Base-by-base conservation (phyloP, 805 yeast genomes). In the Kodamaea kaohsiungensis region DNA sequence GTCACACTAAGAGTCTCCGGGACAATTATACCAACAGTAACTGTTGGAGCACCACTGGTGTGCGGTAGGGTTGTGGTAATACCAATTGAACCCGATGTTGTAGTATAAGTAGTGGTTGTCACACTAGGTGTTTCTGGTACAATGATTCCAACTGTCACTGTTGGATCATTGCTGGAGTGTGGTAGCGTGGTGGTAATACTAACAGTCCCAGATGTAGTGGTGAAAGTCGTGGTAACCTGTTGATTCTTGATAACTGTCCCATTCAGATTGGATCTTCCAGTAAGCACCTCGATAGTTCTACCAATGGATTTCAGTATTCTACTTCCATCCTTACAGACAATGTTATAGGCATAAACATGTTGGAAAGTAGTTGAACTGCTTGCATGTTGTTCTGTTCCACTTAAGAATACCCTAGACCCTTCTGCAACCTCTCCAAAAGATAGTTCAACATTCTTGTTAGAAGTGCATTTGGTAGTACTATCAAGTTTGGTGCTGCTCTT, bases 351-450 rank as follows among this genome's bases (percentile, higher is more conserved):
- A 35, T 53, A 59, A 15, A 42, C 39, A 38, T 59, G 59, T 8
- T 49, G 53, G 4, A 59, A 55, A 8, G 48, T 17, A 17, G 22
- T 42, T 1, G 48, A 22, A 13, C 39, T 45, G 3, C 27, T 7
- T 1, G 61, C 55, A 46, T 54, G 56, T 9, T n/a, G 37, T 43
- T 55, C 55, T 37, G 55, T 39, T 2, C 63, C 65, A 30, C 57
- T 48, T 16, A 61, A 25, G 45, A 61, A 62, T 4, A 56, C 56
- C 46, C 63, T 52, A 12, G 27, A 37, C 0, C 60, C 59, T 9
- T 15, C 48, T 6, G 58, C 51, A n/a, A 62, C 49, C 16, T 40
- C 37, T 1, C 51, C 43, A 35, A 59, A 54, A 2, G 30, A 27
- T 12, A 53, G 30, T 7, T 46, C 48, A 12, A 55, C 53, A 1